phyloP scores from a whole-genome alignment of 805 yeast species.

The Candida quercuum region DNA sequence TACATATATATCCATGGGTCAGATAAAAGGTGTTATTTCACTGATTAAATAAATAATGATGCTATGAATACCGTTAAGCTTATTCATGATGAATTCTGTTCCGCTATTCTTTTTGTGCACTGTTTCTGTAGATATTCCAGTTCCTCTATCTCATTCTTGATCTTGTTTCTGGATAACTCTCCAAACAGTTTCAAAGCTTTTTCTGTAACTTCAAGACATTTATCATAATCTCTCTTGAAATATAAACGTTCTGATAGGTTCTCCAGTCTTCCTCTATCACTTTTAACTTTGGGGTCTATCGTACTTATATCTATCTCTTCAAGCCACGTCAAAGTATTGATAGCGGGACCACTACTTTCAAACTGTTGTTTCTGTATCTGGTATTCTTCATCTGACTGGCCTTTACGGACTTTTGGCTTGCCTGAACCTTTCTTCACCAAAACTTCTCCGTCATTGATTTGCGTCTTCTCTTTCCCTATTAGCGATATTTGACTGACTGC shows the following conservation, averaged over 20 bases:
- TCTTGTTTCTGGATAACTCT: conserved; percentile 33
- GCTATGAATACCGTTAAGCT: too few relatives aligned
- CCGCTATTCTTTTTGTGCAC: conserved; percentile 29
- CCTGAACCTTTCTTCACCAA: conserved; percentile 42
- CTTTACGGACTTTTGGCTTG: conserved; percentile 49
- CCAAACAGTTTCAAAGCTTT: conserved; percentile 30
- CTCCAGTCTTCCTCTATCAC: conserved; percentile 48
- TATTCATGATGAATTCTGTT: too few relatives aligned
- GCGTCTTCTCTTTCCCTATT: conserved; percentile 16
- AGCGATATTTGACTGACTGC: neutral
- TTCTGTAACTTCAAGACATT: conserved; percentile 44
- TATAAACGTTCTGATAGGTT: conserved; percentile 62
- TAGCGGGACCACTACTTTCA: conserved; percentile 49
- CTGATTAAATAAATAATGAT: too few relatives aligned
- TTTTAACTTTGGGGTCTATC: conserved; percentile 36
- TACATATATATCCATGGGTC: conserved; percentile 34
- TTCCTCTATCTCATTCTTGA: conserved; percentile 47
- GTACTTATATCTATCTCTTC: conserved; percentile 23
- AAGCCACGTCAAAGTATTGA: conserved; percentile 43
- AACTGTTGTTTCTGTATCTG: conserved; percentile 46
- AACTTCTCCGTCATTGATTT: conserved; percentile 31
- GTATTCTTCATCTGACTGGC: conserved; percentile 65
- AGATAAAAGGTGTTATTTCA: too few relatives aligned
- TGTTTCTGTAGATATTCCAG: conserved; percentile 38
- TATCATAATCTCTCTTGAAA: conserved; percentile 43